Percentiles rank a stretch among this genome's conserved stretches.
Conservation (phyloP, 495 filamentous ascomycete genomes). For the Penicillium manginii region DNA sequence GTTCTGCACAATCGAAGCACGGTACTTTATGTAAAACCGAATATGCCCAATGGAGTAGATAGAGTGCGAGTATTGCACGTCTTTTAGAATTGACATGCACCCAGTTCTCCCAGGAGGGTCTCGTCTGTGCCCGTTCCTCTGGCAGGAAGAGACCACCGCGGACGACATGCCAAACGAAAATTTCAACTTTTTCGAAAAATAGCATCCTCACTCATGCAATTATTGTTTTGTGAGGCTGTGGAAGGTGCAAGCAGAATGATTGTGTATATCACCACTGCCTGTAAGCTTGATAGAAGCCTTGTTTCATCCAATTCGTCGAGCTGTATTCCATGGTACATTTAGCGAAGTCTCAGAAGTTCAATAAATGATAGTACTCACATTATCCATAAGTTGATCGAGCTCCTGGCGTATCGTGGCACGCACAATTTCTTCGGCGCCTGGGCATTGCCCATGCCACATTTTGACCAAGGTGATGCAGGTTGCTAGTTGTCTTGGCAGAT, state of each 20-base stretch:
- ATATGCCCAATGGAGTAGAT: slow-evolving; percentile 46
- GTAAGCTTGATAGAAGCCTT: slow-evolving; percentile 36
- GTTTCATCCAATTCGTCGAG: slow-evolving; percentile 33
- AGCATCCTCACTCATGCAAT: slow-evolving; percentile 14
- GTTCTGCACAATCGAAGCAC: slow-evolving; percentile 40
- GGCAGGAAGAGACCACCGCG: slow-evolving; percentile 37
- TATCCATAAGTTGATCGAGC: slow-evolving; percentile 28
- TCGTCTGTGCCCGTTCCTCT: slow-evolving; percentile 34
- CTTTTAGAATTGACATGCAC: slow-evolving; percentile 43
- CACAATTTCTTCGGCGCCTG: slow-evolving; percentile 35
- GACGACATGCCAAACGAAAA: slow-evolving; percentile 32
- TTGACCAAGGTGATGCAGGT: slow-evolving; percentile 32
- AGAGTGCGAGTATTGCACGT: slow-evolving; percentile 32
- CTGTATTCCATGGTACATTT: too few relatives aligned
- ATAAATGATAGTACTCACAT: slow-evolving; percentile 20
- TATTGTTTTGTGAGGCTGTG: neutral
- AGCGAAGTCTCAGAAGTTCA: too few relatives aligned
- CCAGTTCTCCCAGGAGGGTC: slow-evolving; percentile 41
- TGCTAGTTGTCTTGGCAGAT: neutral
- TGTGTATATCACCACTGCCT: slow-evolving; percentile 41
- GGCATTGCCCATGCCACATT: slow-evolving; percentile 43
- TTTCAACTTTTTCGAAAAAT: slow-evolving; percentile 34
- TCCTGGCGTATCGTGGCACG: slow-evolving; percentile 32
- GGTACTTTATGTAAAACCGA: slow-evolving; percentile 34
- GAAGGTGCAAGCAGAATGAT: slow-evolving; percentile 44